Conservation (phyloP, 495 filamentous ascomycete genomes). For the Xylaria cubensis region DNA sequence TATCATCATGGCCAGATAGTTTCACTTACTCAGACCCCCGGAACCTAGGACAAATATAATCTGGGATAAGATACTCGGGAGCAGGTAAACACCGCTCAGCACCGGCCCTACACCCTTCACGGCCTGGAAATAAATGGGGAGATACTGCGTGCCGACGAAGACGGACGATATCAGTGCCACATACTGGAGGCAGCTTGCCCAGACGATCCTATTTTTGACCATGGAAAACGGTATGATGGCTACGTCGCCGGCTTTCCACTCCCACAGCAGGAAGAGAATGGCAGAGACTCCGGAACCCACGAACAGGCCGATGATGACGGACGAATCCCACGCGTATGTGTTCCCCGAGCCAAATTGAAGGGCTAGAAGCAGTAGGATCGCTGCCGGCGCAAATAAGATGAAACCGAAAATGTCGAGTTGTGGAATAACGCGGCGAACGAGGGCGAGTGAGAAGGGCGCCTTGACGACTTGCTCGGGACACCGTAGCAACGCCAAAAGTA, state of each 20-base stretch:
- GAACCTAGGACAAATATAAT: constrained; percentile 55
- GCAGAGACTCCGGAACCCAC: constrained; percentile 54
- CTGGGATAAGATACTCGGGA: constrained; percentile 60
- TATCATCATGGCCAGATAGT: constrained; percentile 33
- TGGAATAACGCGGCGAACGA: constrained; percentile 33
- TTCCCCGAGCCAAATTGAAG: constrained; percentile 61
- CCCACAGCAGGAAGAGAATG: constrained; percentile 54
- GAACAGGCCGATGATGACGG: constrained; percentile 47
- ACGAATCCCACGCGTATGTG: constrained; percentile 53
- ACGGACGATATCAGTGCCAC: constrained; percentile 36
- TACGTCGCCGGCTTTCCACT: constrained; percentile 52
- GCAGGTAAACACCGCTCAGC: constrained; percentile 58
- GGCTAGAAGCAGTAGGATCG: constrained; percentile 56
- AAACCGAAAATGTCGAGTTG: constrained; percentile 60
- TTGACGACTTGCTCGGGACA: constrained; percentile 49
- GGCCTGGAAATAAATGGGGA: constrained; percentile 75
- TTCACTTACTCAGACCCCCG: constrained; percentile 52
- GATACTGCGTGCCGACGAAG: constrained; percentile 47
- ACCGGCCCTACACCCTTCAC: constrained; percentile 58
- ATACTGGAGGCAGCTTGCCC: constrained; percentile 38
- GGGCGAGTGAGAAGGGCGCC: constrained; percentile 31
- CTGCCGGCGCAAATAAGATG: constrained; percentile 54
- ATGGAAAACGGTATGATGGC: constrained; percentile 52
- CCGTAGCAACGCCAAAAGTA: constrained; percentile 50
- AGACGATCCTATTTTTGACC: constrained; percentile 40